These are phyloP conservation scores for Rheum nobile DNA, from an alignment of 148 eudicot species.

Conservation along the genomic window DNA sequence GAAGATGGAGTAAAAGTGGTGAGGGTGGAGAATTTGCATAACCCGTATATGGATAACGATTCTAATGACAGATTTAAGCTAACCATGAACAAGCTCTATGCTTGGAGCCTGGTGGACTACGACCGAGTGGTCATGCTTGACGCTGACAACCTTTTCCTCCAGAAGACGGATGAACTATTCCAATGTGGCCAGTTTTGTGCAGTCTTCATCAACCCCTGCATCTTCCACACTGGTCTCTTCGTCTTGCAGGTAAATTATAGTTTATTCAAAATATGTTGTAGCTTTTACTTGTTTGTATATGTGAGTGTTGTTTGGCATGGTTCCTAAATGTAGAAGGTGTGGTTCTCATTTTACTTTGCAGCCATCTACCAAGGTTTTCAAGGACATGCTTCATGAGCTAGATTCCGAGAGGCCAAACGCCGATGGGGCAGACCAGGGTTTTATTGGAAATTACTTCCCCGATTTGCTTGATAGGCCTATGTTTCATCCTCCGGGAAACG, in stretches of 20 bases:
- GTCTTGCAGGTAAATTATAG: constrained; percentile 57
- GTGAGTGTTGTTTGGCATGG: too few relatives aligned
- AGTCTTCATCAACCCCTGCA: constrained; percentile 94
- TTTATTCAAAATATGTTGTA: too few relatives aligned
- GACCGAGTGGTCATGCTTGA: constrained; percentile 98
- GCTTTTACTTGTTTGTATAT: too few relatives aligned
- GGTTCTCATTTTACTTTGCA: constrained; percentile 20
- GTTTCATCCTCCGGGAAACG: constrained; percentile 69
- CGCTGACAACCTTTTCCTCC: constrained; percentile 84
- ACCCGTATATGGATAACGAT: constrained; percentile 45
- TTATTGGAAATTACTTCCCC: constrained; percentile 70
- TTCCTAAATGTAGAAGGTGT: neutral
- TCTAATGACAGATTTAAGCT: constrained; percentile 63
- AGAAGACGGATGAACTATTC: constrained; percentile 76
- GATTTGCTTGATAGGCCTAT: constrained; percentile 82
- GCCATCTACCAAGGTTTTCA: constrained; percentile 73
- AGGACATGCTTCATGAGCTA: constrained; percentile 64
- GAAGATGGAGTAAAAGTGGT: constrained; percentile 92
- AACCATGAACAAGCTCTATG: constrained; percentile 82
- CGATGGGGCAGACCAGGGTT: constrained; percentile 94
- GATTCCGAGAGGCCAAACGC: constrained; percentile 44
- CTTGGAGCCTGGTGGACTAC: constrained; percentile 79
- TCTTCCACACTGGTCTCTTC: constrained; percentile 95
- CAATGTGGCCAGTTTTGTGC: constrained; percentile 98
- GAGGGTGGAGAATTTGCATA: constrained; percentile 64